Percentiles rank a stretch among this genome's conserved stretches.
These are phyloP conservation scores for Prosopis cineraria DNA, from an alignment of 306 rosid genomes.

Conservation along the genomic window DNA sequence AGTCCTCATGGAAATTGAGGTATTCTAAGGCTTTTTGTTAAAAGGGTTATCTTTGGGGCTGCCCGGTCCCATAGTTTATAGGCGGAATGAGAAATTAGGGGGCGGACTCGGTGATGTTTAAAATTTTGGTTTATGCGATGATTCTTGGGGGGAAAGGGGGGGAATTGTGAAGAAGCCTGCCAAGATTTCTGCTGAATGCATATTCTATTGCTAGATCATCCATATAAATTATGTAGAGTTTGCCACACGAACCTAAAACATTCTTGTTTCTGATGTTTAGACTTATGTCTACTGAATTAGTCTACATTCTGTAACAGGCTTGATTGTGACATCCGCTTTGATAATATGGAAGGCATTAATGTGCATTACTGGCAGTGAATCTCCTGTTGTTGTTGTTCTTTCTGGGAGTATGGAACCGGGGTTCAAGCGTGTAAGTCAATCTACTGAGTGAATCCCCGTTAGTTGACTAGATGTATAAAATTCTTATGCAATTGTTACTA, in stretches of 20 bases:
- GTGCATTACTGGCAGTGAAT: constrained; percentile 75
- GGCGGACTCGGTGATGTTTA: neutral
- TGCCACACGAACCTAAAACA: neutral
- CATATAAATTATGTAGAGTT: neutral
- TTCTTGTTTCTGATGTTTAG: constrained; percentile 22
- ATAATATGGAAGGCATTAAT: constrained; percentile 77
- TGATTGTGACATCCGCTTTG: constrained; percentile 75
- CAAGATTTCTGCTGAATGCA: neutral
- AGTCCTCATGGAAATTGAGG: neutral
- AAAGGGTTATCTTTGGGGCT: neutral
- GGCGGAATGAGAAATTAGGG: neutral
- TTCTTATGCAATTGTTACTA: neutral
- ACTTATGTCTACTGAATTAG: constrained; percentile 17
- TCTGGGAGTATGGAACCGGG: constrained; percentile 88
- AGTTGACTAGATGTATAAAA: neutral
- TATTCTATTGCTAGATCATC: constrained; percentile 1
- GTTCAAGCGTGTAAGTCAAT: constrained; percentile 60
- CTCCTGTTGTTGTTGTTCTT: constrained; percentile 75
- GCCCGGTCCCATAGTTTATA: neutral
- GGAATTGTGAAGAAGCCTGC: neutral
- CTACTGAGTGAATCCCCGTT: constrained; percentile 5
- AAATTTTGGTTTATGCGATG: neutral
- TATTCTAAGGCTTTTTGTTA: neutral
- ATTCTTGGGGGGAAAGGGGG: neutral
- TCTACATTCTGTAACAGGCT: constrained; percentile 42